phyloP scores from a whole-genome alignment of 257 asterid genomes.

The Solanum gracilifrons region DNA sequence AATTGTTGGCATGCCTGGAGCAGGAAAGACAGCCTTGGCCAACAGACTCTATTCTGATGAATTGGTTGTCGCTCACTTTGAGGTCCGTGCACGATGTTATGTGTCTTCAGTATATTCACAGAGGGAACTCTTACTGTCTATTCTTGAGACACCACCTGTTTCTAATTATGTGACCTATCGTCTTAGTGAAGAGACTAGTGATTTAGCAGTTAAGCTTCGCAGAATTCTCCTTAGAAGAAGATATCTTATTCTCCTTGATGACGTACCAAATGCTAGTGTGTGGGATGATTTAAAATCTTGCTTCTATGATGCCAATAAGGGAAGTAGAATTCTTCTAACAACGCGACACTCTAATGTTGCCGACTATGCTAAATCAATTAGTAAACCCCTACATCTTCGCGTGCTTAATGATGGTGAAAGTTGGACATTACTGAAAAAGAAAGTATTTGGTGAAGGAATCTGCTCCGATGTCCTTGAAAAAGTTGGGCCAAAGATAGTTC shows the following conservation, averaged over 20 bases:
- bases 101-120: conserved; percentile 5
- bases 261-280: fast-evolving
- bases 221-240: background rate
- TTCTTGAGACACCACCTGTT: fast-evolving
- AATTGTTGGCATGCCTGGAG: background rate
- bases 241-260: background rate
- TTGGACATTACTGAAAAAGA: background rate
- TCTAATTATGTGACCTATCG: fast-evolving
- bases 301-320: background rate
- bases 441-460: background rate
- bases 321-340: background rate
- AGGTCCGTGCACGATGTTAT: background rate
- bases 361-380: fast-evolving
- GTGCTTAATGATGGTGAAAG: fast-evolving
- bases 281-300: background rate
- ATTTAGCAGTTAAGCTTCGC: background rate
- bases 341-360: background rate
- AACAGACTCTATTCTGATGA: background rate
- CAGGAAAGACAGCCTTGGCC: background rate
- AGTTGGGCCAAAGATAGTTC: background rate
- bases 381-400: background rate
- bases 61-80: background rate
- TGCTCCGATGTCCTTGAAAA: no score
- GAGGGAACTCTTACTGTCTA: background rate
- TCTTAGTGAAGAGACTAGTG: background rate